These are phyloP conservation scores for Colletotrichum spinosum DNA, from an alignment of 2,329 filamentous ascomycete species.

Conservation along the genomic window DNA sequence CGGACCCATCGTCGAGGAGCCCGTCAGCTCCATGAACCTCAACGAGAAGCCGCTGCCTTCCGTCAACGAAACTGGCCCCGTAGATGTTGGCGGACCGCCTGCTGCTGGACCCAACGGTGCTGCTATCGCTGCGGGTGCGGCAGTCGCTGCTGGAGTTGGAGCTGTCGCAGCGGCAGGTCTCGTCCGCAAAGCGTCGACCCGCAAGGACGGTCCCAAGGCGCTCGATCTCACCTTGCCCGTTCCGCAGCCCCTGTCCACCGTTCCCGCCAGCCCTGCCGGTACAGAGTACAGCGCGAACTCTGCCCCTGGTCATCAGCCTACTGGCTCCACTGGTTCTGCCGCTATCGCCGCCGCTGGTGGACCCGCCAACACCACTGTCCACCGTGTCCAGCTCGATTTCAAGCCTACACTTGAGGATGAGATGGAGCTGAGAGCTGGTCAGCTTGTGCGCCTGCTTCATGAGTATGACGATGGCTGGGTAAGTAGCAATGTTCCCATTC, in stretches of 20 bases:
- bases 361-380: slow-evolving; percentile 73
- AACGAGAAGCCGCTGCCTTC: slow-evolving; percentile 42
- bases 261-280: slow-evolving; percentile 69
- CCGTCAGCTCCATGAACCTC: slow-evolving; percentile 49
- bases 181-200: slow-evolving; percentile 67
- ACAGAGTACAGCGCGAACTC: slow-evolving; percentile 73
- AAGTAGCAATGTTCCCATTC: slow-evolving; percentile 54
- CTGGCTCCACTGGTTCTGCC: slow-evolving; percentile 62
- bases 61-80: slow-evolving; percentile 3
- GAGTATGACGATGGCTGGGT: slow-evolving; percentile 99
- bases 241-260: slow-evolving; percentile 44
- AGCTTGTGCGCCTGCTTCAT: slow-evolving; percentile 89
- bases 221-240: slow-evolving; percentile 65
- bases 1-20: slow-evolving; percentile 54
- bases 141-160: slow-evolving; percentile 48
- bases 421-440: slow-evolving; percentile 81
- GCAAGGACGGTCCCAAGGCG: slow-evolving; percentile 62
- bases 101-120: slow-evolving; percentile 45
- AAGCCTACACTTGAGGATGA: slow-evolving; percentile 93
- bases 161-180: slow-evolving; percentile 53
- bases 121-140: slow-evolving; percentile 43
- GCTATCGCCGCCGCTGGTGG: slow-evolving; percentile 73
- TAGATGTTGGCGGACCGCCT: slow-evolving; percentile 39
- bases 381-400: slow-evolving; percentile 95
- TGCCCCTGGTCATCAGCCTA: slow-evolving; percentile 57